Conservation (phyloP, 2,329 filamentous ascomycete genomes). For the Ophidiomyces ophidiicola region DNA sequence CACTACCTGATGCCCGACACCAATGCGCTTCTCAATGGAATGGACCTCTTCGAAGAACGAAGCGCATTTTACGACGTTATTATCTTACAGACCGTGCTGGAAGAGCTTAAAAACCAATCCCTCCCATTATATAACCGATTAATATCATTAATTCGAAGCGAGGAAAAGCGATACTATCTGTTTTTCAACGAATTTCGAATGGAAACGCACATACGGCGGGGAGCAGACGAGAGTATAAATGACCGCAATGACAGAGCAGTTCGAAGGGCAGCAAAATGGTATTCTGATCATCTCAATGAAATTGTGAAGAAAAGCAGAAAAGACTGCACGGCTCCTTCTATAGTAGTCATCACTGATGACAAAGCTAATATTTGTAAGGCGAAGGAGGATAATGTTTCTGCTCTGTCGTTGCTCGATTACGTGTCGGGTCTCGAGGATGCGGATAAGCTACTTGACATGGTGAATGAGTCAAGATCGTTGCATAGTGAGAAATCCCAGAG, state of each 20-base stretch:
- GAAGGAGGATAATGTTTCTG: conserved; percentile 59
- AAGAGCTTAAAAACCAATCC: conserved; percentile 88
- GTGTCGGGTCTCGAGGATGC: conserved; percentile 73
- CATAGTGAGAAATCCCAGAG: conserved; percentile 53
- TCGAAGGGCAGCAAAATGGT: conserved; percentile 77
- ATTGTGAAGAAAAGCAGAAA: conserved; percentile 43
- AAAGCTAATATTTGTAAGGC: conserved; percentile 76
- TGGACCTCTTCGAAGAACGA: conserved; percentile 92
- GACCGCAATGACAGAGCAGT: conserved; percentile 93
- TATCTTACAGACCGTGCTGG: conserved; percentile 86
- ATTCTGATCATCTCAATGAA: conserved; percentile 63
- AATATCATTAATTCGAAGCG: conserved; percentile 79
- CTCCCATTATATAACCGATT: conserved; percentile 90
- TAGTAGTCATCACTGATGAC: conserved; percentile 93
- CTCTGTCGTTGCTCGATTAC: conserved; percentile 60
- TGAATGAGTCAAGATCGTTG: conserved; percentile 63
- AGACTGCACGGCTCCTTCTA: conserved; percentile 51
- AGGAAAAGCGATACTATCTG: conserved; percentile 94
- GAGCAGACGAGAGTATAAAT: conserved; percentile 75
- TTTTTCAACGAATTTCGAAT: conserved; percentile 98
- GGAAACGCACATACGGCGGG: conserved; percentile 73
- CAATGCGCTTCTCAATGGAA: conserved; percentile 85
- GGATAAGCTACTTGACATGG: conserved; percentile 82
- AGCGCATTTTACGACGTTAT: conserved; percentile 94
- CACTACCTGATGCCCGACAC: conserved; percentile 95